phyloP scores from a whole-genome alignment of 345 rosid species.

The Brassica juncea region DNA sequence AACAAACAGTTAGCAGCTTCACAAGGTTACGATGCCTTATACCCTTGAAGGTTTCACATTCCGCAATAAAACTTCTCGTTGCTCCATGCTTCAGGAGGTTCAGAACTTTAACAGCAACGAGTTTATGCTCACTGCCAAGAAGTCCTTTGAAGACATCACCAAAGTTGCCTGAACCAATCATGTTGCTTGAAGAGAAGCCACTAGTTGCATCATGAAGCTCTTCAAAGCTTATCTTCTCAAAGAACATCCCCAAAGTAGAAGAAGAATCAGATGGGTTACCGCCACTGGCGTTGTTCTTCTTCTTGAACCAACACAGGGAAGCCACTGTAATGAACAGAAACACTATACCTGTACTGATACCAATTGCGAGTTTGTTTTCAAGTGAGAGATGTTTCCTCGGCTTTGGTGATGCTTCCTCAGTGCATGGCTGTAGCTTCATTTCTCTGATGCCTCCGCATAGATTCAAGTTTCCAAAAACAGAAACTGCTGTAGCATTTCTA shows the following conservation, averaged over 20 bases:
- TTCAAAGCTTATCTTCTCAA: constrained; percentile 32
- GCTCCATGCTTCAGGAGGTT: constrained; percentile 37
- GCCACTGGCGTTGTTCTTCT: constrained; percentile 1
- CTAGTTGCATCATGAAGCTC: constrained; percentile 35
- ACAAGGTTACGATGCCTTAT: constrained; percentile 40
- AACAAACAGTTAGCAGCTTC: constrained; percentile 31
- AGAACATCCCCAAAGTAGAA: constrained; percentile 18
- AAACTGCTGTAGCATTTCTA: constrained; percentile 27
- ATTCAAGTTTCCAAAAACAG: constrained; percentile 34
- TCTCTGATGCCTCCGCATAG: constrained; percentile 32
- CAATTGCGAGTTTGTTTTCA: constrained; percentile 20
- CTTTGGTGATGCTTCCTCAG: background rate
- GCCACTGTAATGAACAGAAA: constrained; percentile 19
- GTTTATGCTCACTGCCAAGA: constrained; percentile 7
- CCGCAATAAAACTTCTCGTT: constrained; percentile 34
- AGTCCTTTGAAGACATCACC: constrained; percentile 37
- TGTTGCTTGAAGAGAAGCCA: constrained; percentile 39
- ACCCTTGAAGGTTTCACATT: constrained; percentile 39
- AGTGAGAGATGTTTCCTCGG: background rate
- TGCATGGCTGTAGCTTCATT: constrained; percentile 31
- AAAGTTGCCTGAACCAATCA: constrained; percentile 39
- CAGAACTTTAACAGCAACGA: constrained; percentile 37
- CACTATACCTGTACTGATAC: constrained; percentile 26
- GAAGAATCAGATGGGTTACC: constrained; percentile 11
- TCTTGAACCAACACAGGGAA: constrained; percentile 32